Conservation (phyloP, 352 stramenopile species). For the Blastocystis sp. region DNA sequence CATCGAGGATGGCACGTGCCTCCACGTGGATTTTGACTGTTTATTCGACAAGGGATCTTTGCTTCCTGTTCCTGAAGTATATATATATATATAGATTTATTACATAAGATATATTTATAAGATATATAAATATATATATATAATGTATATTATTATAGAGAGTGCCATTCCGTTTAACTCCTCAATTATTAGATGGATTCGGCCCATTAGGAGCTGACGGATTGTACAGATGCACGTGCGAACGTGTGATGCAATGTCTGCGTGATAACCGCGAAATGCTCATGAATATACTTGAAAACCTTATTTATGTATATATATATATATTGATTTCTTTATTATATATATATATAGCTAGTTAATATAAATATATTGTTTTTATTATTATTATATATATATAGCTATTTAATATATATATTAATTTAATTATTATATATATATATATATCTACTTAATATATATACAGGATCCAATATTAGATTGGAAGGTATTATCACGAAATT, state of each 20-base stretch:
- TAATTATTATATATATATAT: no score
- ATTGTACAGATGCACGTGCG: constrained; percentile 68
- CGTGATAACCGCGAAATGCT: constrained; percentile 84
- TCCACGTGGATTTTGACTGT: constrained; percentile 99
- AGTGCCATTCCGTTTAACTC: constrained; percentile 95
- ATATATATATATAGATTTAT: background rate
- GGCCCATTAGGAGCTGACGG: constrained; percentile 82
- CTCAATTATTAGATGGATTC: constrained; percentile 98
- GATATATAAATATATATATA: background rate
- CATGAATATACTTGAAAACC: constrained; percentile 92
- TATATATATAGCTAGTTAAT: constrained; percentile 76
- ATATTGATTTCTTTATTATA: background rate
- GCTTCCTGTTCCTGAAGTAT: constrained; percentile 7
- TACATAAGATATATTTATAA: background rate
- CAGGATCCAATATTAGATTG: no score
- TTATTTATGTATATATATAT: constrained; percentile 52
- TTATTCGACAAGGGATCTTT: constrained; percentile 88
- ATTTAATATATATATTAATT: no score
- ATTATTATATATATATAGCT: constrained; percentile 52
- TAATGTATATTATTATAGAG: constrained; percentile 66
- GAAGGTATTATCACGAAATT: no score
- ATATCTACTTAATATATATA: no score
- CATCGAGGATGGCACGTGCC: constrained; percentile 80
- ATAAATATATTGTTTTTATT: constrained; percentile 49
- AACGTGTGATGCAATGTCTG: constrained; percentile 65